Base-by-base conservation (phyloP, 169 alveolate species). In the Babesia sp. region DNA sequence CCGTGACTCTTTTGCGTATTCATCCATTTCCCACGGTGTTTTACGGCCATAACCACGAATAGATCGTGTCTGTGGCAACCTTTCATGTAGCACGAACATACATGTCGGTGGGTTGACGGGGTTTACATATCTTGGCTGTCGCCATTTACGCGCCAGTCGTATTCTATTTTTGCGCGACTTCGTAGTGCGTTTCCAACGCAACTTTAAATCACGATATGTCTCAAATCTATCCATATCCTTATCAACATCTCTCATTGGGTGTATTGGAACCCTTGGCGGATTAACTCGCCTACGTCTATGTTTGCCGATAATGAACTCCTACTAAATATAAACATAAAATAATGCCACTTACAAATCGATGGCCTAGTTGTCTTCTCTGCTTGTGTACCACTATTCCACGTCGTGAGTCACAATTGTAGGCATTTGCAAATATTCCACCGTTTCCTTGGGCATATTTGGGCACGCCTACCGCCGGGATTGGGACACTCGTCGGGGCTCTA, bases 251-350 rank as follows among this genome's bases (percentile, higher is more conserved):
- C 76, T 85, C 44, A 78, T 84, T 18, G 95, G 95, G 45, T 91
- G 95, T 5, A 91, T 70, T 34, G 95, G 95, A 36, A 82, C 83
- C 51, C 87, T 46, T 14, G 95, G 95, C 0, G 95, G 95, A 54
- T 87, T 75, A 33, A 90, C 85, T 60, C 76, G 74, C 36, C 92
- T 71, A 55, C 90, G 64, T 48, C 91, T 66, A 72, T 91, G 95
- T 57, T 91, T 91, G 16, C 95, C 95, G 2, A 78, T 63, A 66
- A 90, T 87, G 24, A 91, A 86, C 51, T 91, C 95, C 95, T 91
- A 1, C 4, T 4, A 8, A 12, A 18, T 18, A n/a, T 0, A n/a
- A 2, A 24, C 6, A n/a, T 26, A 48, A 28, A 9, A 22, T 6
- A 16, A 63, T 34, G 2, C 12, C n/a, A 61, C 89, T 61, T 24